A percentile compares a stretch with the other conserved stretches of the same genome.
Conservation (phyloP, 164 flowering plant genomes). For the Kalanchoe fedtschenkoi region DNA sequence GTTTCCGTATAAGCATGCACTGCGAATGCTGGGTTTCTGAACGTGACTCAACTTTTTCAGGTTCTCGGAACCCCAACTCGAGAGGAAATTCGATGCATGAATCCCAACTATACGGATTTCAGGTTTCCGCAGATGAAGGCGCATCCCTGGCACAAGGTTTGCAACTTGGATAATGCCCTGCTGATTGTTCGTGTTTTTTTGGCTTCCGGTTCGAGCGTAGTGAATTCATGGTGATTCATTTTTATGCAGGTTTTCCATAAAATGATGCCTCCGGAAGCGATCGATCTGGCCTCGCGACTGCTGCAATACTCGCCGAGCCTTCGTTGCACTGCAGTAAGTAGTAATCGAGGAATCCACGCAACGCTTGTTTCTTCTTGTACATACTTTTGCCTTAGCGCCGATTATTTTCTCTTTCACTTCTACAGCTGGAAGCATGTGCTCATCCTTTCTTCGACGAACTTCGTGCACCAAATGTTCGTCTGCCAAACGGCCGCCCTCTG, state of each 20-base stretch:
- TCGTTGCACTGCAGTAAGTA: conserved; percentile 63
- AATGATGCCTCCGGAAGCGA: conserved; percentile 74
- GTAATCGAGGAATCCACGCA: background rate
- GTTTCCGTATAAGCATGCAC: background rate
- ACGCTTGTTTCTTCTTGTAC: background rate
- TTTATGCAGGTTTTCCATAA: conserved; percentile 32
- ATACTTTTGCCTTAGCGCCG: background rate
- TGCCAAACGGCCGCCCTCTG: conserved; percentile 79
- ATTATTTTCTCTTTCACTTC: background rate
- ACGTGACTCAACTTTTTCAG: background rate
- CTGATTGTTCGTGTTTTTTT: background rate
- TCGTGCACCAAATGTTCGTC: conserved; percentile 33
- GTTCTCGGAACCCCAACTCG: conserved; percentile 6
- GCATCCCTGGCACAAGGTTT: conserved; percentile 7
- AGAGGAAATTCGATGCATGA: conserved; percentile 8
- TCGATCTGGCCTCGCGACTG: conserved; percentile 63
- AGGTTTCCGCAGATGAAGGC: conserved; percentile 7
- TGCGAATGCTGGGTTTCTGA: background rate
- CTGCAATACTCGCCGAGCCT: conserved; percentile 70
- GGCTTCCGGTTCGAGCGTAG: background rate
- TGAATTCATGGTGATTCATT: background rate
- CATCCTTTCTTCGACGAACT: conserved; percentile 20
- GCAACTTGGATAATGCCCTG: background rate
- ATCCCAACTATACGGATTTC: conserved; percentile 7
- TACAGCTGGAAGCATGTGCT: conserved; percentile 24